These are phyloP conservation scores for Streptanthus diversifolius DNA, from an alignment of 345 rosid genomes.

Conservation along the genomic window DNA sequence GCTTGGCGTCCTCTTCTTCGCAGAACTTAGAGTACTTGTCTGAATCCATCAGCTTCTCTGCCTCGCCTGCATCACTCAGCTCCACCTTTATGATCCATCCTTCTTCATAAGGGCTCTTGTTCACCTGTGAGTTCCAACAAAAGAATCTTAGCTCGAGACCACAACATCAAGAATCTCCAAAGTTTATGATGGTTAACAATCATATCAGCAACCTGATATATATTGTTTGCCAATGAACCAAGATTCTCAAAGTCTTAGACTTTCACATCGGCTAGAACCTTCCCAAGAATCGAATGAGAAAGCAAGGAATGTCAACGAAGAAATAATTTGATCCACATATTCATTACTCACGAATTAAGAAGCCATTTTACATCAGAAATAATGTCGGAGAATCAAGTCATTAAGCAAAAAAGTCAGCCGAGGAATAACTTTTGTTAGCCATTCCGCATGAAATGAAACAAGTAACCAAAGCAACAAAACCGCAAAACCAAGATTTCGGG, in stretches of 20 bases:
- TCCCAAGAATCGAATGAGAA: background rate
- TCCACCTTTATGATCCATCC: slow-evolving; percentile 95
- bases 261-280: background rate
- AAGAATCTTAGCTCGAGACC: background rate
- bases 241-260: background rate
- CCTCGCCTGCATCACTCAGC: slow-evolving; percentile 48
- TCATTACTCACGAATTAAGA: too few species aligned
- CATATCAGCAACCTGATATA: background rate
- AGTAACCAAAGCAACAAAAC: background rate
- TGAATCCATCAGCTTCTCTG: slow-evolving; percentile 69
- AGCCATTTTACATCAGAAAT: background rate
- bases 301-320: background rate
- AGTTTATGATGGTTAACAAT: background rate
- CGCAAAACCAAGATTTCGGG: background rate
- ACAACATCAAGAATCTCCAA: background rate
- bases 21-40: slow-evolving; percentile 82
- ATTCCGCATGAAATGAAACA: background rate
- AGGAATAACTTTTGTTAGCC: background rate
- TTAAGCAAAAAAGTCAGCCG: background rate
- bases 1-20: slow-evolving; percentile 90
- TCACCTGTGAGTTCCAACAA: slow-evolving; percentile 45
- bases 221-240: background rate
- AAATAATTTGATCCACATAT: background rate
- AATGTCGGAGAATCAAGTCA: background rate
- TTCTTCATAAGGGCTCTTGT: slow-evolving; percentile 68